Evolutionary conservation across 306 rosid species (phyloP), one percentile per base, ranked within the genome.

Genomic region (Abrus pulchellus): DNA sequence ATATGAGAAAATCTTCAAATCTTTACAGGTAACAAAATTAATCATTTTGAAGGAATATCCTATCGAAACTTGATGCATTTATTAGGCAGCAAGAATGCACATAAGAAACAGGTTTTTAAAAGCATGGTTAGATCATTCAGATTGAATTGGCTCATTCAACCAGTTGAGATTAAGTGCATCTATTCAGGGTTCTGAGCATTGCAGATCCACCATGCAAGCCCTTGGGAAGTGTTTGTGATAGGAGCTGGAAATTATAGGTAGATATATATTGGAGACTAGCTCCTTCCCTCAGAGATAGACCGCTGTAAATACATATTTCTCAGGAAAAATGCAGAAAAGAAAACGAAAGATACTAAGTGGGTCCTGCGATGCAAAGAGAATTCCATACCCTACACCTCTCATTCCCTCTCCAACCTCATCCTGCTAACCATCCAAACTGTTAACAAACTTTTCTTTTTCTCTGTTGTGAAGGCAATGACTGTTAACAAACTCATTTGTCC

Each of bases 291-390:
- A 36, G n/a, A 48, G 61, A 14, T 14, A 40, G n/a, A 61, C 60
- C 47, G 47, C 29, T 33, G 71, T 48, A 62, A 54, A 41, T 33
- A 36, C 62, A 76, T 40, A 53, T 53, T 53, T 40, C 34, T 56
- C 11, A 3, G 10, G 50, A 40, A 68, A 55, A 68, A 32, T 68
- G 20, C 76, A 68, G 69, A 33, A 57, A 54, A 78, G 61, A 52
- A 65, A 65, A 52, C 6, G 55, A 50, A 55, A 33, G 60, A 74
- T 41, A 27, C 7, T 20, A 60, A 74, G 30, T 44, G 32, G 7
- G 10, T 2, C 68, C 43, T 49, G 9, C 43, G 56, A 32, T n/a
- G 45, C 56, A 30, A 20, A 59, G 45, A 48, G 32, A 59, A 43
- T 44, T 28, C 48, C 47, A 11, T 1, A n/a, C 33, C 43, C 68